A percentile compares a stretch with the other conserved stretches of the same genome.
Evolutionary conservation across 225 moss, liverwort and hornwort species (phyloP).

Genomic region (Pseudisothecium myosuroides): DNA sequence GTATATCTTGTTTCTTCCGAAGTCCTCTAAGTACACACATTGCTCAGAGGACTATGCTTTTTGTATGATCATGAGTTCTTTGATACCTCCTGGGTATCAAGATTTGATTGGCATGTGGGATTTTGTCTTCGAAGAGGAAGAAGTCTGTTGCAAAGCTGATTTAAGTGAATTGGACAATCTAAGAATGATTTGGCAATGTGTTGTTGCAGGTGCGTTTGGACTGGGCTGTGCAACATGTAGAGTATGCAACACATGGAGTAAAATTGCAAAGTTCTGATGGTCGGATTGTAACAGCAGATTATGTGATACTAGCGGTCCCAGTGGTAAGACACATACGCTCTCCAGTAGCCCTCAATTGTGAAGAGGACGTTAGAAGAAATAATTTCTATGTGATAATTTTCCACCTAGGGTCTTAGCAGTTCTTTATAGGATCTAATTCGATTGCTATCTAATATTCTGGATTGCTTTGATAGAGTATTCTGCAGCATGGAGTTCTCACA

Average conservation of each 20-base stretch:
- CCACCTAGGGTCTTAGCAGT: background rate
- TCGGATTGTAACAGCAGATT: conserved; percentile 38
- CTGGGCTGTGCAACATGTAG: conserved; percentile 58
- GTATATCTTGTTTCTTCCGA: background rate
- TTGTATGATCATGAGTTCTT: background rate
- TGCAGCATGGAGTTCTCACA: conserved; percentile 46
- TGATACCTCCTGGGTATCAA: background rate
- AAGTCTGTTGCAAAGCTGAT: background rate
- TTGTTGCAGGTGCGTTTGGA: conserved; percentile 37
- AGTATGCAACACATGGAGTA: conserved; percentile 26
- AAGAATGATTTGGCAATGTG: background rate
- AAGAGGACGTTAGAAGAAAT: background rate
- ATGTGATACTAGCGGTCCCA: conserved; percentile 56
- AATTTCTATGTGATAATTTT: background rate
- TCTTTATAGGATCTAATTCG: background rate
- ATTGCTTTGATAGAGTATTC: conserved; percentile 35
- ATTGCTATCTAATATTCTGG: background rate
- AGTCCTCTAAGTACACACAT: background rate
- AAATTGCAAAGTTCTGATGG: conserved; percentile 49
- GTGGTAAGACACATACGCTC: conserved; percentile 32
- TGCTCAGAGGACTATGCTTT: background rate
- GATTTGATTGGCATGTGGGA: background rate
- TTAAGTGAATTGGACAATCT: background rate
- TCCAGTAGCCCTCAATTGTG: background rate
- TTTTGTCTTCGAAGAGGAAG: background rate